Conservation (phyloP, 805 yeast genomes). For the Hanseniaspora vineae region DNA sequence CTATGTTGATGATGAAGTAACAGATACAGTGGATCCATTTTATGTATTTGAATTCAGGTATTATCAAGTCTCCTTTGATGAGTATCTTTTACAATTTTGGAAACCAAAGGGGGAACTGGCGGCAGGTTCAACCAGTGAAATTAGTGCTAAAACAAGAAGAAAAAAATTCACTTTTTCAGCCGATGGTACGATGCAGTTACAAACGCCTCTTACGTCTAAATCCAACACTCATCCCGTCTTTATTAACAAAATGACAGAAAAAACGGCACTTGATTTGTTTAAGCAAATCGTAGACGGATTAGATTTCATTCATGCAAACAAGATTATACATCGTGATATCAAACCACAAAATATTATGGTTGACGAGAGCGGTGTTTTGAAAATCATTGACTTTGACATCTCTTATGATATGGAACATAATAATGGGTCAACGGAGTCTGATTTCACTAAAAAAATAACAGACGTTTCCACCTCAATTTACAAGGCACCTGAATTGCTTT, state of each 20-base stretch:
- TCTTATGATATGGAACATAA: conserved; percentile 29
- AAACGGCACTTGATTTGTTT: conserved; percentile 35
- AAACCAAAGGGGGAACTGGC: not conserved
- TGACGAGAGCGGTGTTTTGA: conserved; percentile 24
- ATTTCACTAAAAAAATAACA: conserved; percentile 20
- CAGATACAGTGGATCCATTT: conserved; percentile 9
- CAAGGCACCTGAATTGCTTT: conserved; percentile 65
- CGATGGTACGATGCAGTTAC: not conserved
- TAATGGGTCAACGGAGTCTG: conserved; percentile 16
- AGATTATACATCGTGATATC: conserved; percentile 87
- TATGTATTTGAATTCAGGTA: conserved; percentile 6
- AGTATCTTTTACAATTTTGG: conserved; percentile 6
- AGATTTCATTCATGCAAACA: conserved; percentile 71
- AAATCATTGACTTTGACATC: conserved; percentile 55
- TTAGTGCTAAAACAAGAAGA: not conserved
- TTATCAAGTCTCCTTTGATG: conserved; percentile 4
- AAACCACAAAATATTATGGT: conserved; percentile 91
- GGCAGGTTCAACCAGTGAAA: not conserved
- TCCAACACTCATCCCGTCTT: not conserved
- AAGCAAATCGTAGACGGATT: conserved; percentile 62
- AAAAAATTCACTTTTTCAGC: not conserved
- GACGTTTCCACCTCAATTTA: conserved; percentile 57
- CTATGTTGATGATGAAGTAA: conserved; percentile 9
- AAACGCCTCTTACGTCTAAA: not conserved
- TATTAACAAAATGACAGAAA: conserved; percentile 12